Evolutionary conservation across 345 rosid genomes (phyloP), one percentile per base, ranked within the genome.

Genomic region (Hibiscus tridactylites): DNA sequence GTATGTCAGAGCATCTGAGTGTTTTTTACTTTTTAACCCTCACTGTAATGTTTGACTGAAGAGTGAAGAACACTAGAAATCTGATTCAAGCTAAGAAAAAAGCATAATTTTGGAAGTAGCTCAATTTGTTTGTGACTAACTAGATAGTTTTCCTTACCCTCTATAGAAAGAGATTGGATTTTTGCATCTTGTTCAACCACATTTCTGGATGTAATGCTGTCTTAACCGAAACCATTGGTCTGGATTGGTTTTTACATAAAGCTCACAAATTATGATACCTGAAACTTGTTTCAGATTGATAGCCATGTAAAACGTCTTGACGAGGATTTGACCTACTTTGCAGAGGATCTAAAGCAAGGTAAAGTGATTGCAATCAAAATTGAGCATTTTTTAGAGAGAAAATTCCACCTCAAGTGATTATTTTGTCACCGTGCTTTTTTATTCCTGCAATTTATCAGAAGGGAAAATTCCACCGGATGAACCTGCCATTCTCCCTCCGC

Each of bases 321-420:
- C 59, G 99, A 95, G 82, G 99, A 95, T 81, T 81, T 95, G 71
- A 90, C 87, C 83, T 82, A 83, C 82, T 95, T 95, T 80, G 82
- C 94, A 37, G 99, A 95, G 80, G 99, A 95, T 84, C 80, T 95
- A 76, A 95, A 92, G 86, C 94, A 86, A 70, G 99, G 99, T 95
- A 79, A 5, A 9, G 60, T 42, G 31, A 31, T 73, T 60, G 54
- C 76, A 67, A 58, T 21, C 4, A 52, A 24, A 44, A n/a, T 58
- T 73, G n/a, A 19, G 16, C 15, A 28, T 47, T 35, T 68, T 12
- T 3, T 29, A 15, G 46, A 50, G 50, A 74, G 37, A 16, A 46
- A 29, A 49, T 70, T 70, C 72, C 54, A 47, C 72, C 26, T 74
- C 68, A 47, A 65, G 61, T 72, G 29, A 46, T 37, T 62, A 71